Evolutionary conservation across 805 yeast genomes (phyloP).

Genomic region (Candida railenensis): DNA sequence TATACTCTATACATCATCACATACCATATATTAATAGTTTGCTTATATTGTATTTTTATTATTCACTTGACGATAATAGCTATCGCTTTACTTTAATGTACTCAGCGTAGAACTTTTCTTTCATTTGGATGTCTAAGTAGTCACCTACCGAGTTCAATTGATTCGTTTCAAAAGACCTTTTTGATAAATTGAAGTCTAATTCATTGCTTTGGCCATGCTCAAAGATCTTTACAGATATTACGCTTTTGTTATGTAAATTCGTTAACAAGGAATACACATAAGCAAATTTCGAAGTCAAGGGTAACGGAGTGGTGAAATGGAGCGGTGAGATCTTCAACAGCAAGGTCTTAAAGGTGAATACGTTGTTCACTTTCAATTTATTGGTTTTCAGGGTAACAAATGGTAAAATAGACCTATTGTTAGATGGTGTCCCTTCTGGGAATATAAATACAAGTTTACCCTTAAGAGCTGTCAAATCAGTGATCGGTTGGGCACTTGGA

Average conservation of each 20-base stretch:
- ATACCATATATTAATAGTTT: too few relatives aligned
- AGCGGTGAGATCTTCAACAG: constrained; percentile 39
- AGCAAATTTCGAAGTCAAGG: constrained; percentile 17
- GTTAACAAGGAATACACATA: constrained; percentile 21
- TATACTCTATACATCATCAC: too few relatives aligned
- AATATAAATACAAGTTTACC: constrained; percentile 56
- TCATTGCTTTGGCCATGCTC: constrained; percentile 11
- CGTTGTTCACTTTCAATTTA: constrained; percentile 11
- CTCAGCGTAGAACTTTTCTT: constrained; percentile 26
- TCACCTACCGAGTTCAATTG: constrained; percentile 28
- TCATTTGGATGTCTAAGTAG: constrained; percentile 28
- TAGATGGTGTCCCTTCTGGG: constrained; percentile 83
- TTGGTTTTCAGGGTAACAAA: constrained; percentile 34
- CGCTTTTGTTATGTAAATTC: constrained; percentile 17
- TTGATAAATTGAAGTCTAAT: constrained; percentile 15
- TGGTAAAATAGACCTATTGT: constrained; percentile 73
- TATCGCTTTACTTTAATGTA: constrained; percentile 10
- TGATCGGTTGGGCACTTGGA: constrained; percentile 7
- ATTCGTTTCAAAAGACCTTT: constrained; percentile 30
- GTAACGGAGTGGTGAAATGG: constrained; percentile 36
- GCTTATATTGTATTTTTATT: background rate
- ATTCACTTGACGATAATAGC: background rate
- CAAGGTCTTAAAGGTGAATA: constrained; percentile 30
- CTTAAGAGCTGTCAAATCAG: constrained; percentile 22
- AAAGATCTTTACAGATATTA: constrained; percentile 28